Base-by-base conservation (phyloP, 371 early-diverging fungal species). In the Mortierella sp. region DNA sequence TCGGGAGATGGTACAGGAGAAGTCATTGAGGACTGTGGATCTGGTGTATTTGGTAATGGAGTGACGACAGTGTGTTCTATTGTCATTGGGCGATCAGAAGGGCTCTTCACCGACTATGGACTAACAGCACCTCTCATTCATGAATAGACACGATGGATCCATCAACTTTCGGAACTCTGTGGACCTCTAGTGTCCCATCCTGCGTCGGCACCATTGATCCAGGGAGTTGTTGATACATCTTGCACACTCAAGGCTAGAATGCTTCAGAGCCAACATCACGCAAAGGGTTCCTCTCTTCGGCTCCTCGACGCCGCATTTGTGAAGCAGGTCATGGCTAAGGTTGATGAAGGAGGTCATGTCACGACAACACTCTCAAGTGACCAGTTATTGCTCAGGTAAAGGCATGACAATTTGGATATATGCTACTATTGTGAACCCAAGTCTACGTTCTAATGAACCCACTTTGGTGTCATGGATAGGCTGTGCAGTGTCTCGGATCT, bases 91-190 rank as follows among this genome's bases (percentile, higher is more conserved):
- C 29, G 10, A 37, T 19, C 7, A n/a, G n/a, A n/a, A n/a, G n/a
- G n/a, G n/a, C n/a, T n/a, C n/a, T n/a, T n/a, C n/a, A n/a, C n/a
- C n/a, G n/a, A n/a, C n/a, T n/a, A 34, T 34, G 34, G 7, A 34
- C 34, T 0, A 8, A 39, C 9, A 21, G 16, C 16, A 1, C 1
- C n/a, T 25, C 27, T 25, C 28, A 27, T 6, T 21, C 14, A 28
- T 13, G 22, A 31, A 17, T 31, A 68, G 70, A 44, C 43, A n/a
- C 10, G 25, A 21, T 71, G 72, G 72, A 71, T 12, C 17, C 40
- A n/a, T 29, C 57, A 65, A 31, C 54, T 71, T 14, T 71, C 72
- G 10, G 61, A 28, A 21, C 24, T 71, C 2, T 65, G 66, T 24
- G 47, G 57, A 10, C 66, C 72, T 27, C 39, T 71, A 16, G 53